phyloP scores from a whole-genome alignment of 2,329 filamentous ascomycete genomes.

The Hypoxylon sp. region DNA sequence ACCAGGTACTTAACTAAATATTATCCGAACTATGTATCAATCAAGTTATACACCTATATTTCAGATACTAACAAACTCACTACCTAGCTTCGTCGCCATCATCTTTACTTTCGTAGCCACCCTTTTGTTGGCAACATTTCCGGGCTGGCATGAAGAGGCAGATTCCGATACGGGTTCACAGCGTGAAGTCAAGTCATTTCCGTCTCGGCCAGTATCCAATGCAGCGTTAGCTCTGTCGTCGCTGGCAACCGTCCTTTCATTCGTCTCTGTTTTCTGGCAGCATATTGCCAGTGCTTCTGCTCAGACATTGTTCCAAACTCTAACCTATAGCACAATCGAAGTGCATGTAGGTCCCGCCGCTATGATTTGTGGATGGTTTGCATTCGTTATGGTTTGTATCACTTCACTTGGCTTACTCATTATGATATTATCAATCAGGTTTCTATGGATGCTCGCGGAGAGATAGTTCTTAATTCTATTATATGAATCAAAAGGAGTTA shows the following conservation, averaged over 20 bases:
- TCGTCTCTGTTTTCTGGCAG: slow-evolving; percentile 14
- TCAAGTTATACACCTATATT: not conserved
- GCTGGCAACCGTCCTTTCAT: not conserved
- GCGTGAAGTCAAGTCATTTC: slow-evolving; percentile 4
- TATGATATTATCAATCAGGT: not conserved
- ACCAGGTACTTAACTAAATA: not conserved
- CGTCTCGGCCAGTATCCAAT: slow-evolving; percentile 1
- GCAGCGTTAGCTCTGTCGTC: not conserved
- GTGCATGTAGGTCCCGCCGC: slow-evolving; percentile 2
- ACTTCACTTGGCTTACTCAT: slow-evolving; percentile 1
- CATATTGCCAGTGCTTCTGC: slow-evolving; percentile 7
- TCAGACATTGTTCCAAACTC: slow-evolving; percentile 2
- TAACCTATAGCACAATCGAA: slow-evolving; percentile 1
- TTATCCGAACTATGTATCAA: not conserved
- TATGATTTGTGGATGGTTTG: slow-evolving; percentile 12
- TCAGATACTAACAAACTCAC: not conserved
- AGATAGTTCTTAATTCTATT: too few relatives aligned
- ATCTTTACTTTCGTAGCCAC: slow-evolving; percentile 4
- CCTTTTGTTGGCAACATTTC: slow-evolving; percentile 8
- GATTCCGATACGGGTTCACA: not conserved
- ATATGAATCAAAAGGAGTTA: not conserved
- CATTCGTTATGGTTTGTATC: not conserved
- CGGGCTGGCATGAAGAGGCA: slow-evolving; percentile 3
- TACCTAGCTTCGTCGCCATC: slow-evolving; percentile 3
- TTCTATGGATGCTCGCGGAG: not conserved